Conservation (phyloP, 2,329 filamentous ascomycete genomes). For the Scedosporium aurantiacum region DNA sequence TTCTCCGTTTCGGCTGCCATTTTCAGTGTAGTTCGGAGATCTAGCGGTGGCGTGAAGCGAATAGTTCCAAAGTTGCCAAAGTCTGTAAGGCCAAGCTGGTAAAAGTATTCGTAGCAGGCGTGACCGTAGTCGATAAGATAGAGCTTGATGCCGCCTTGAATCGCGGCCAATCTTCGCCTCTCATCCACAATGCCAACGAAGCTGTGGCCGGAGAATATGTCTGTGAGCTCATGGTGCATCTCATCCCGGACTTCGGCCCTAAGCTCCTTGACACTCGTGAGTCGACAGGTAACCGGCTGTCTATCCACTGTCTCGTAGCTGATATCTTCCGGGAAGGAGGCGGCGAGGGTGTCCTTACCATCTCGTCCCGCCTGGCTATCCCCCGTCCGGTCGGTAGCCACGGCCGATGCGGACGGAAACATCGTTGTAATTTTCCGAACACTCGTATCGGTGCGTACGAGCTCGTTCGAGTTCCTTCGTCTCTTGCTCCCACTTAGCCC, state of each 20-base stretch:
- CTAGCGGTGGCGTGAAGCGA: slow-evolving; percentile 64
- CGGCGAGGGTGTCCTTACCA: slow-evolving; percentile 23
- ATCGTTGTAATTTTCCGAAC: slow-evolving; percentile 94
- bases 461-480: slow-evolving; percentile 51
- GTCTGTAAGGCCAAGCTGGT: slow-evolving; percentile 87
- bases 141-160: slow-evolving; percentile 85
- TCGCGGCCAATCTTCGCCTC: slow-evolving; percentile 72
- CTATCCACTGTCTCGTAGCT: slow-evolving; percentile 63
- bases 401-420: slow-evolving; percentile 46
- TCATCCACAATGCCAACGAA: slow-evolving; percentile 93
- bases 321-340: slow-evolving; percentile 34
- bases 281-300: slow-evolving; percentile 56
- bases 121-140: slow-evolving; percentile 91
- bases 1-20: slow-evolving; percentile 66
- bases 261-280: slow-evolving; percentile 78
- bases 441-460: slow-evolving; percentile 81
- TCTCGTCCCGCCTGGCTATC: slow-evolving; percentile 4
- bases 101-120: slow-evolving; percentile 80
- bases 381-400: slow-evolving; percentile 15
- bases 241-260: slow-evolving; percentile 68
- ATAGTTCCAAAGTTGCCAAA: slow-evolving; percentile 91
- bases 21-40: slow-evolving; percentile 57
- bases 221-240: slow-evolving; percentile 77
- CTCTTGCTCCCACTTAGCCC: slow-evolving; percentile 25
- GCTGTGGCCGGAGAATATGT: slow-evolving; percentile 76